Conservation (phyloP, 257 asterid species). For the Marsdenia floribunda region DNA sequence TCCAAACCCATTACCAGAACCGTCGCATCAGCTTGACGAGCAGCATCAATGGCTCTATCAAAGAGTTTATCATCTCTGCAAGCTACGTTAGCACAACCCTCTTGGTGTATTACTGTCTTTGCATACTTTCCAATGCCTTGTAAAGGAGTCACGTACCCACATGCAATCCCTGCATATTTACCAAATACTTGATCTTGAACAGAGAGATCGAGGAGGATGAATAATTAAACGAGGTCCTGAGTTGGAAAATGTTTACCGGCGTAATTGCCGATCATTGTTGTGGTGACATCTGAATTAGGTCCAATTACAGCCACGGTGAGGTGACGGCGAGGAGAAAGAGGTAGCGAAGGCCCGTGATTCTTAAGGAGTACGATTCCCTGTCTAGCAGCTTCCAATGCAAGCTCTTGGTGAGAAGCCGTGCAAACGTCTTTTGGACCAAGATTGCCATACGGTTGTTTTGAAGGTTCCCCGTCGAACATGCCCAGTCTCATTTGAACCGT, state of each 20-base stretch:
- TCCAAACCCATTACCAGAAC: conserved; percentile 70
- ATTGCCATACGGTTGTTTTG: conserved; percentile 42
- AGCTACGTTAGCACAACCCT: conserved; percentile 59
- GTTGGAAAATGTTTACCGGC: conserved; percentile 41
- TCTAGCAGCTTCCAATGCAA: conserved; percentile 73
- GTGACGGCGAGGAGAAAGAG: conserved; percentile 50
- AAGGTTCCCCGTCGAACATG: conserved; percentile 78
- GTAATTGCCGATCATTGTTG: conserved; percentile 77
- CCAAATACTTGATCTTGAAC: not conserved
- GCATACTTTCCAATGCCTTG: conserved; percentile 54
- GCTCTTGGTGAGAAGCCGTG: conserved; percentile 55
- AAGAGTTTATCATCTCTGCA: conserved; percentile 42
- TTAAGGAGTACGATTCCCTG: conserved; percentile 77
- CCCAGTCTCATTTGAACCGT: conserved; percentile 77
- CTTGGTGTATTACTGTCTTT: conserved; percentile 47
- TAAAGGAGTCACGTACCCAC: conserved; percentile 66
- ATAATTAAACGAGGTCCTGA: no score
- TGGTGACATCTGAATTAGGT: conserved; percentile 64
- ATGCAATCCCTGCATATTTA: conserved; percentile 48
- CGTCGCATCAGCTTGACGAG: conserved; percentile 61
- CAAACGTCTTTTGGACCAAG: conserved; percentile 72
- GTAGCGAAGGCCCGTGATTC: conserved; percentile 53
- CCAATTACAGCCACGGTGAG: conserved; percentile 67
- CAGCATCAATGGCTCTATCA: conserved; percentile 52
- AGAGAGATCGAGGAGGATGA: not conserved